Evolutionary conservation across 108 stramenopile species (phyloP), one percentile per base, ranked within the genome.

Genomic region (Pseudonitzschia delicatissima): DNA sequence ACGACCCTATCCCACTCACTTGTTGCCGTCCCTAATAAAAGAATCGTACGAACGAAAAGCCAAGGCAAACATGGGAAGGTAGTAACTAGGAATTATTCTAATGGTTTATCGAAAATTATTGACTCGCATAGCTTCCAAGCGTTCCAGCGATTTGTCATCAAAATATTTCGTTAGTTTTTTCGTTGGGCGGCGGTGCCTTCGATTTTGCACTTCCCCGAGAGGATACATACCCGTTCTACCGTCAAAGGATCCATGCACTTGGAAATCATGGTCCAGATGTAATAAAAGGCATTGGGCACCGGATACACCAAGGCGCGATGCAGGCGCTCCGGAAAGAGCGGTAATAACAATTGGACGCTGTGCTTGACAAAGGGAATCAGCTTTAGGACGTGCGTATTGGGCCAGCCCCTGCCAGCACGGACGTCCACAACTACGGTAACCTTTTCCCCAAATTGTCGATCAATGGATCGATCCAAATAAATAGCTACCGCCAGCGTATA

Each of bases 381-480:
- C 5, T 62, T 60, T 48, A 74, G 67, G 7, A 81, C 82, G 31
- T 78, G 72, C 1, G 71, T 64, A 66, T 92, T 92, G 15, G 79
- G 66, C 91, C 91, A 92, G n/a, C 87, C 87, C 37, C 64, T 45
- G 15, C 91, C 91, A 36, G 78, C 82, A 28, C 91, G 79, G 17
- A 86, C 79, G 68, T 92, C 91, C 36, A 88, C 66, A 12, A 85
- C 25, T 25, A 92, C 76, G 31, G 79, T 74, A 26, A 89, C 45
- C 11, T 37, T 60, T 66, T 89, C 88, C 18, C 50, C 33, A 57
- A 67, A 72, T 35, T 64, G n/a, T 32, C 86, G 76, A 32, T 69
- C 66, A 29, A 86, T 53, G 39, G 71, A 73, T 21, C 73, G 66
- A 34, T 92, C 85, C 5, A 89, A 64, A 48, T 89, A 92, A 25